Evolutionary conservation across 2,329 filamentous ascomycete species (phyloP).

Genomic region (Aspergillus sp.): DNA sequence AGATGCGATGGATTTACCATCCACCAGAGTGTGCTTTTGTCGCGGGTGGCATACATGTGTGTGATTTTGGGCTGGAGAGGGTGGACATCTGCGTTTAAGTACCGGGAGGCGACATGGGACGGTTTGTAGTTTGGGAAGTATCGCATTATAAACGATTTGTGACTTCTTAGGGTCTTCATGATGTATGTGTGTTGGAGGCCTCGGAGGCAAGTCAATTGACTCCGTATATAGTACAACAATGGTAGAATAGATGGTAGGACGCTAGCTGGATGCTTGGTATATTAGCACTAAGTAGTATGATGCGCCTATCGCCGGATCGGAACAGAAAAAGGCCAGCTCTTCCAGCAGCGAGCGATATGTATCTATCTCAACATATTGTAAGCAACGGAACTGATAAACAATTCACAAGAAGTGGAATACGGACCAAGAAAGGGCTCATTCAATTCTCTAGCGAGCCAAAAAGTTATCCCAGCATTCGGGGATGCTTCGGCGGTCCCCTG

Average conservation of each 20-base stretch:
- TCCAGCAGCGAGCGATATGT: not conserved
- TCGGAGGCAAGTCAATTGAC: not conserved
- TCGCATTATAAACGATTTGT: constrained; percentile 26
- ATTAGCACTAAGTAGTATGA: not conserved
- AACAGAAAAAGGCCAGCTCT: not conserved
- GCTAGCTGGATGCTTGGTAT: not conserved
- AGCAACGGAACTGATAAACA: not conserved
- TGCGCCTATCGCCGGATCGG: not conserved
- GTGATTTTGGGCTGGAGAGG: constrained; percentile 42
- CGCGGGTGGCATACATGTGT: constrained; percentile 40
- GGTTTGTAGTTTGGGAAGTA: constrained; percentile 26
- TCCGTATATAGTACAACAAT: not conserved
- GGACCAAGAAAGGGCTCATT: not conserved
- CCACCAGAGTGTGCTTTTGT: constrained; percentile 53
- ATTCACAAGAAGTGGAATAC: not conserved
- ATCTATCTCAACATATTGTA: not conserved
- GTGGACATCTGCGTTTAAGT: constrained; percentile 31
- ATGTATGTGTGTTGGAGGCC: not conserved
- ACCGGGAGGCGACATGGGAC: constrained; percentile 33
- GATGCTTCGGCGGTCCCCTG: not conserved
- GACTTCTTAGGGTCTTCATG: constrained; percentile 24
- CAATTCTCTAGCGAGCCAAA: not conserved
- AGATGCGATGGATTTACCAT: constrained; percentile 38
- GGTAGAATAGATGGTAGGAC: not conserved
- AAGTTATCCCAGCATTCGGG: constrained; percentile 14